Evolutionary conservation across 345 rosid genomes (phyloP).

Genomic region (Rhizophora apiculata): DNA sequence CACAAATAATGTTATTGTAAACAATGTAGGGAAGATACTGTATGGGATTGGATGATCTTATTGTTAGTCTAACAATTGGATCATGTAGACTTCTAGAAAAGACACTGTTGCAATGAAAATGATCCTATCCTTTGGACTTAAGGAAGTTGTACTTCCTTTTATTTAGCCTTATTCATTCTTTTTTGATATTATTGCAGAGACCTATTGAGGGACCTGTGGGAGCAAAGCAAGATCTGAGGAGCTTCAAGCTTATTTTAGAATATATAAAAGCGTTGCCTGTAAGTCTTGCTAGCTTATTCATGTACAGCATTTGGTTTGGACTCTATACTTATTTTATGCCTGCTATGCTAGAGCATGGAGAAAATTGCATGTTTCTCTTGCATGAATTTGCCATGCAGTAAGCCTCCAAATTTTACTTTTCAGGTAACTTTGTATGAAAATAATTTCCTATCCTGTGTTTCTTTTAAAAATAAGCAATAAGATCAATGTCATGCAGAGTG

Average conservation of each 20-base stretch:
- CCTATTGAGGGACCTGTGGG: conserved; percentile 61
- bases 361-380: no score
- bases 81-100: background rate
- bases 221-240: conserved; percentile 71
- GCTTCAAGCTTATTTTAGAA: conserved; percentile 76
- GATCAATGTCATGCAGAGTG: conserved; percentile 52
- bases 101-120: background rate
- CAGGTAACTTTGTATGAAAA: no score
- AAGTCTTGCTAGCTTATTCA: conserved; percentile 19
- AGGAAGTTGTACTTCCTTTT: background rate
- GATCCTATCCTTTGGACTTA: background rate
- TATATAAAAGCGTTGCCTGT: conserved; percentile 95
- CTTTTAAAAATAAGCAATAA: background rate
- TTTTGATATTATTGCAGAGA: conserved; percentile 48
- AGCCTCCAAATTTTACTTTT: no score
- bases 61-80: background rate
- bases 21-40: no score
- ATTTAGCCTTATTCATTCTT: conserved; percentile 9
- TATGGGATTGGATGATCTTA: no score
- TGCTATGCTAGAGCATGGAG: background rate
- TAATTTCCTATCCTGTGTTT: background rate
- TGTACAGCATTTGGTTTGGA: background rate
- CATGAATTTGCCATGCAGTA: no score
- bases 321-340: background rate
- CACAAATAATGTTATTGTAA: no score